Evolutionary conservation across 805 yeast genomes (phyloP), one percentile per base, ranked within the genome.

Genomic region (Saccharomyces paradoxus): DNA sequence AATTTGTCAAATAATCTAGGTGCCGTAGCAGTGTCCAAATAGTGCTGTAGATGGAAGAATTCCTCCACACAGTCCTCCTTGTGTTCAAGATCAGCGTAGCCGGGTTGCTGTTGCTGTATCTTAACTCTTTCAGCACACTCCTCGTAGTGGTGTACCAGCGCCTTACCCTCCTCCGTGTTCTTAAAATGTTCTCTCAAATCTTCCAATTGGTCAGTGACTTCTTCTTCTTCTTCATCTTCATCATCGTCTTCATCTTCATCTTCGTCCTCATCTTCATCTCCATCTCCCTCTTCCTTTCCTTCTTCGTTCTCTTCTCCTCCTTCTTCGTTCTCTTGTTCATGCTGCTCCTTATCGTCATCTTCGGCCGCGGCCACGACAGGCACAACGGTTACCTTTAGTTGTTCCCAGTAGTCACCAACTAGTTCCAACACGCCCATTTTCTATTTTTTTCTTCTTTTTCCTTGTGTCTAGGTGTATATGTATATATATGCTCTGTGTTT

Each of bases 11-110:
- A 89, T 73, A 91, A 78, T 74, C 83, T 86, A 75, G 96, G 96
- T 59, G 96, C 89, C 71, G 86, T 89, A 78, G 96, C 83, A 71
- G 88, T 94, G 75, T 89, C 89, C 66, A 91, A 64, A 78, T 95
- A 89, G 75, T 92, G 97, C 74, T 89, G 89, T 72, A 91, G 80
- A 76, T 94, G 98, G 89, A 92, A 92, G 74, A 87, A 92, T 76
- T 92, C 99, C 76, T 92, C 98, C 58, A 92, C 86, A 80, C 99
- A 92, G 76, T 92, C 97, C 79, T 92, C 99, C 77, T 92, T 92
- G 80, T 89, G 79, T 10, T 78, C 83, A 66, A 80, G 81, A 56
- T 86, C 84, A 29, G 75, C 96, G 71, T 92, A 91, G 64, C 78
- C 96, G 63, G 81, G 86, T 69, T 88, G 91, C 76, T 90, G 89